Percentiles rank a stretch among this genome's conserved stretches.
Evolutionary conservation across 129 eudicot genomes (phyloP).

Genomic region (Arctium lappa): DNA sequence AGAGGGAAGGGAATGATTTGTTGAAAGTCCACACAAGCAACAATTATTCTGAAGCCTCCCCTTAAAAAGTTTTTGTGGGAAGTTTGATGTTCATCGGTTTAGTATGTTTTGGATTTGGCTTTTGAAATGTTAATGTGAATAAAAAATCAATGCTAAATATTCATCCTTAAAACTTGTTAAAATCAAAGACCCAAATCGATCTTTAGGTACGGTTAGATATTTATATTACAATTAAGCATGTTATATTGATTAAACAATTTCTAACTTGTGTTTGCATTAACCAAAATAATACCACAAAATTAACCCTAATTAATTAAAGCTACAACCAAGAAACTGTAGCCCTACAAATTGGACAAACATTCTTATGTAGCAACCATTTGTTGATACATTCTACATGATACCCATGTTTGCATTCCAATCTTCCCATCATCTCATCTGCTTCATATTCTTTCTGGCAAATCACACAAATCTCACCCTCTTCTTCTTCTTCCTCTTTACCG

Average conservation of each 20-base stretch:
- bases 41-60: neutral
- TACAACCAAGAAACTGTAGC: neutral
- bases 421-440: neutral
- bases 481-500: neutral
- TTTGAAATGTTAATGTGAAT: too few relatives aligned
- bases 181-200: neutral
- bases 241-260: neutral
- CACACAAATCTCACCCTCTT: neutral
- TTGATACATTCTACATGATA: neutral
- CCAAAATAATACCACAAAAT: neutral
- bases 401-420: neutral
- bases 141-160: too few relatives aligned
- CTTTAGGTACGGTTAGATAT: neutral
- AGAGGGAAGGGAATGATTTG: conserved; percentile 2
- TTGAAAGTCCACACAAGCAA: conserved; percentile 21
- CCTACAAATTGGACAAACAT: neutral
- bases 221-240: neutral
- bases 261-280: neutral
- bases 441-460: neutral
- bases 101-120: too few relatives aligned
- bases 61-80: too few relatives aligned
- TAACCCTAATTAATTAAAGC: neutral
- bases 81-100: too few relatives aligned
- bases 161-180: too few relatives aligned
- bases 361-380: neutral